Evolutionary conservation across 768 basidiomycete species (phyloP).

Genomic region (Aureoboletus auriporus): DNA sequence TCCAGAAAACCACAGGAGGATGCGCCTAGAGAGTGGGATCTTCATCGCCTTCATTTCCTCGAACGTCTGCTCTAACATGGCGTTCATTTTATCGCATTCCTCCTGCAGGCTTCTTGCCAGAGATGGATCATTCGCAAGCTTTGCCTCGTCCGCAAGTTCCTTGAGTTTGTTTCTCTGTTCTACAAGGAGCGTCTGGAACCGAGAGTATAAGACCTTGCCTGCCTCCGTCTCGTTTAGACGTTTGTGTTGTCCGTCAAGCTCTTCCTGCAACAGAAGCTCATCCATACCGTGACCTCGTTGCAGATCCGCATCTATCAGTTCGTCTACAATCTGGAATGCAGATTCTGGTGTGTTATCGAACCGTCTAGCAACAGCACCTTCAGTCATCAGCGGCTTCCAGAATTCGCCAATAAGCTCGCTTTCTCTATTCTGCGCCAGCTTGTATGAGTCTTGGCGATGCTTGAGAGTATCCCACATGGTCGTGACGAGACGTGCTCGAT

Average conservation of each 20-base stretch:
- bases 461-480: slow-evolving; percentile 32
- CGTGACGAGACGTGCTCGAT: slow-evolving; percentile 32
- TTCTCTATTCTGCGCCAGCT: slow-evolving; percentile 14
- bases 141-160: too few relatives aligned
- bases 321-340: background rate
- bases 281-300: background rate
- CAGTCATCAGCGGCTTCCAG: slow-evolving; percentile 11
- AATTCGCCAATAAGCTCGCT: slow-evolving; percentile 22
- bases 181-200: slow-evolving; percentile 12
- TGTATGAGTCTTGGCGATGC: slow-evolving; percentile 10
- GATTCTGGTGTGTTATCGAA: slow-evolving; percentile 3
- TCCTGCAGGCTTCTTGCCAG: slow-evolving; percentile 8
- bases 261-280: slow-evolving; percentile 18
- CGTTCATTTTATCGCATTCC: slow-evolving; percentile 10
- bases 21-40: slow-evolving; percentile 10
- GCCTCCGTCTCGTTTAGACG: slow-evolving; percentile 22
- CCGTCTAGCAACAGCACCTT: background rate
- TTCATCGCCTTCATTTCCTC: slow-evolving; percentile 19
- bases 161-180: slow-evolving; percentile 14
- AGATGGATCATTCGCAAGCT: slow-evolving; percentile 9
- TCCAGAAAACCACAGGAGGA: slow-evolving; percentile 1
- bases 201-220: slow-evolving; percentile 14
- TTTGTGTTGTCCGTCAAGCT: slow-evolving; percentile 9
- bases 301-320: background rate
- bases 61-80: slow-evolving; percentile 14